Evolutionary conservation across 2,329 filamentous ascomycete genomes (phyloP).

Genomic region (Colletotrichum noveboracense): DNA sequence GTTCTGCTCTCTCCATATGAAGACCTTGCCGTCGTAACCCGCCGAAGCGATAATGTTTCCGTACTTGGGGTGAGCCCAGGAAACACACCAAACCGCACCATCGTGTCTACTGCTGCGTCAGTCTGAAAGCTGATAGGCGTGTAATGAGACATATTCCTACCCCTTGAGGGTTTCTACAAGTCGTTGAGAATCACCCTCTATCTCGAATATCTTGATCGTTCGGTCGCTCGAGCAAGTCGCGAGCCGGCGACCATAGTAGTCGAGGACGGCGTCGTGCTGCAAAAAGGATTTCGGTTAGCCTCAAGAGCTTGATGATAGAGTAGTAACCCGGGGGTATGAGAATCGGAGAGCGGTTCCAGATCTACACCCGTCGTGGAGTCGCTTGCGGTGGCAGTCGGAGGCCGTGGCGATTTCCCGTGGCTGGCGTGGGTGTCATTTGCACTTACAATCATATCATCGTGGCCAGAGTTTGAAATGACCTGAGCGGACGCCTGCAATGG

Average conservation of each 20-base stretch:
- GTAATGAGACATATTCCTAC: conserved; percentile 51
- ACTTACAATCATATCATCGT: conserved; percentile 99
- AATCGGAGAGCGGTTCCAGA: background rate
- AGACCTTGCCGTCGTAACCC: conserved; percentile 95
- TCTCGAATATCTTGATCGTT: conserved; percentile 99
- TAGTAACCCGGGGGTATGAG: background rate
- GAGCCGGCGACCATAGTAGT: conserved; percentile 96
- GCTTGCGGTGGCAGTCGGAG: background rate
- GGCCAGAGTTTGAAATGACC: conserved; percentile 56
- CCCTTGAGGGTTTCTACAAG: conserved; percentile 93
- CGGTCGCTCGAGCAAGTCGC: conserved; percentile 98
- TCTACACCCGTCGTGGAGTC: background rate
- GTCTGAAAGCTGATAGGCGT: background rate
- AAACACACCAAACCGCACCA: conserved; percentile 96
- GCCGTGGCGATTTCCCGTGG: background rate
- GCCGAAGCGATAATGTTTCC: conserved; percentile 96
- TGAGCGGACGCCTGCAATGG: conserved; percentile 36
- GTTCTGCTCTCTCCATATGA: conserved; percentile 94
- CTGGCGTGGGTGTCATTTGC: background rate
- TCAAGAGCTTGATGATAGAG: background rate
- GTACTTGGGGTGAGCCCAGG: conserved; percentile 98
- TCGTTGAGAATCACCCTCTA: conserved; percentile 90
- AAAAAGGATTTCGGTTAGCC: background rate
- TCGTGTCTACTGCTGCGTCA: conserved; percentile 71
- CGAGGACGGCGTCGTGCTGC: conserved; percentile 95